These are phyloP conservation scores for sunflower (Helianthus annuus) DNA, from an alignment of 129 eudicot species.

Conservation along the genomic window DNA sequence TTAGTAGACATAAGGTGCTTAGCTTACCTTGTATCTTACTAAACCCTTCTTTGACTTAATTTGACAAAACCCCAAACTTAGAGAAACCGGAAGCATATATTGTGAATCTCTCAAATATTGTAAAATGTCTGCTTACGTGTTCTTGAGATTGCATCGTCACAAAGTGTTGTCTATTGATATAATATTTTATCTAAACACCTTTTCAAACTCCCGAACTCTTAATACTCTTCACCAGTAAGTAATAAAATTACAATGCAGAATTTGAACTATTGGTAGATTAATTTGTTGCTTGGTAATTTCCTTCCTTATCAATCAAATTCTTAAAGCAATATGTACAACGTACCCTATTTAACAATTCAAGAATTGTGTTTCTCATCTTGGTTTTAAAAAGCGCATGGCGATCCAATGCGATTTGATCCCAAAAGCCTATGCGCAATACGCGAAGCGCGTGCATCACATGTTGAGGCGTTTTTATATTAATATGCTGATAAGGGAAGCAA, in stretches of 20 bases:
- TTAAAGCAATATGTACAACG: not conserved
- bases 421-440: too few relatives aligned
- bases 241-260: not conserved
- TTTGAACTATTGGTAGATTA: conserved; percentile 8
- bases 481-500: not conserved
- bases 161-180: not conserved
- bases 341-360: not conserved
- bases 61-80: not conserved
- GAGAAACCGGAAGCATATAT: not conserved
- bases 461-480: not conserved
- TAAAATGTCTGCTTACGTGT: not conserved
- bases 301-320: not conserved
- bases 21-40: not conserved
- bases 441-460: too few relatives aligned
- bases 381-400: too few relatives aligned
- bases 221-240: not conserved
- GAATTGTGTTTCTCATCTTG: not conserved
- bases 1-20: conserved; percentile 3
- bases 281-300: not conserved
- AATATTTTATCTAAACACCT: not conserved
- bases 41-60: not conserved
- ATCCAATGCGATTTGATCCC: too few relatives aligned
- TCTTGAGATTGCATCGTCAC: not conserved
- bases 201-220: not conserved
- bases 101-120: not conserved